Base-by-base conservation (phyloP, 2,329 filamentous ascomycete species). In the Microdochium trichocladiopsis region DNA sequence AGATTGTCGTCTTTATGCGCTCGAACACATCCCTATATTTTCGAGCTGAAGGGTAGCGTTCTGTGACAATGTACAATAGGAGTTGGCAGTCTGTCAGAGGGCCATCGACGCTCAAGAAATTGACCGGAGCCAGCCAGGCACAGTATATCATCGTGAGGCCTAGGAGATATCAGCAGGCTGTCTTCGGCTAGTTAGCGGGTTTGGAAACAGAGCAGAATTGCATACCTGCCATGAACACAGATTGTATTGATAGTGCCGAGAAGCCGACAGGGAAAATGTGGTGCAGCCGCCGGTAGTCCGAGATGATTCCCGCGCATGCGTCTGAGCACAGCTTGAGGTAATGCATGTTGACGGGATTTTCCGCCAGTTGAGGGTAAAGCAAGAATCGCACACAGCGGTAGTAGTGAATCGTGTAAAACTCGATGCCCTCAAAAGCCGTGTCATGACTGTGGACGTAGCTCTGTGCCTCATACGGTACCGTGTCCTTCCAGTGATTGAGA, bases 21-120 rank as follows among this genome's bases (percentile, higher is more conserved):
- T 66, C 64, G 37, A 66, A 66, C 1, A 65, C 58, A 52, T 66
- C 64, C 4, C 64, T 60, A 33, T 66, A 66, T 48, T 63, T 65
- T 22, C 61, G 55, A 2, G 64, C 64, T 6, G 62, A 64, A 2
- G 64, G 62, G 36, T 65, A 66, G 1, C 63, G 63, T 43, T 66
- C 64, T 2, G 63, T 62, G 25, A 66, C 60, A 51, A 66, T 64
- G 43, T 66, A 66, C 6, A 66, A 48, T 6, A 66, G 57, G 1
- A 65, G 57, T 45, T 65, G 63, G 37, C 64, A 66, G 45, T 64
- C 63, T 4, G 58, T 62, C 11, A 65, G 48, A 14, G 63, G 53
- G 2, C 52, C 58, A 6, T 64, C 62, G 23, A 62, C 55, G 31
- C 47, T 59, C 23, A 63, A 45, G 48, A 53, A 61, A 31, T 59